Percentiles rank a stretch among this genome's conserved stretches.
phyloP scores from a whole-genome alignment of 139 green algal species.

The Parachlorella kessleri region DNA sequence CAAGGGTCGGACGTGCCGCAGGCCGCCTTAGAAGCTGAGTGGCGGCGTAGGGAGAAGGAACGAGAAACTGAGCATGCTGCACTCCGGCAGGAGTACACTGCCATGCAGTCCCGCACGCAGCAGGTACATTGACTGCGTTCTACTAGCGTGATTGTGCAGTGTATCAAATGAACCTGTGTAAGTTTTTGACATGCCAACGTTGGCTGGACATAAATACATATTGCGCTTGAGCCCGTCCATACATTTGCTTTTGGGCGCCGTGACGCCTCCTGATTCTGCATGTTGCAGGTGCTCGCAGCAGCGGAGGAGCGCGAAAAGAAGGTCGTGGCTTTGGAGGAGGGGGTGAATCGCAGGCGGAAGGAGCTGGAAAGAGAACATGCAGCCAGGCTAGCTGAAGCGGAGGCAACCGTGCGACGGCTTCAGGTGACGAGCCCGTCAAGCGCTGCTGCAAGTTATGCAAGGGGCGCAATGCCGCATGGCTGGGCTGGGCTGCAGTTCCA shows the following conservation, averaged over 20 bases:
- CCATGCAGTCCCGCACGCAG: constrained; percentile 31
- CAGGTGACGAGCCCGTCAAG: constrained; percentile 49
- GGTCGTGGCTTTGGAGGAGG: constrained; percentile 49
- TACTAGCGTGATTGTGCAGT: no score
- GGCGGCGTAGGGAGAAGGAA: constrained; percentile 37
- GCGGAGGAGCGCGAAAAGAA: constrained; percentile 48
- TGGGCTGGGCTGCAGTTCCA: no score
- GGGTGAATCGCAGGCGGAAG: constrained; percentile 26
- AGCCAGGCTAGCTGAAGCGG: constrained; percentile 15
- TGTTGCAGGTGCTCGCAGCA: constrained; percentile 32
- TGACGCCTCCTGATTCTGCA: no score
- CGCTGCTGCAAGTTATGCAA: no score
- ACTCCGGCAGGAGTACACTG: constrained; percentile 16
- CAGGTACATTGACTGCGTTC: background rate
- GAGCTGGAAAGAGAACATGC: constrained; percentile 45
- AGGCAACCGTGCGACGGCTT: constrained; percentile 24
- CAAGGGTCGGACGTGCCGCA: background rate
- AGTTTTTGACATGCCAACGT: no score
- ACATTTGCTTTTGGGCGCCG: no score
- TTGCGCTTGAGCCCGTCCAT: no score
- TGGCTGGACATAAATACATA: no score
- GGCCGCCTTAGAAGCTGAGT: constrained; percentile 47
- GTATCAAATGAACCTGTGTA: no score
- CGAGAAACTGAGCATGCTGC: constrained; percentile 28
- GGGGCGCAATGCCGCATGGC: no score